Conservation (phyloP, 768 basidiomycete genomes). For the Paxillus rubicundulus region DNA sequence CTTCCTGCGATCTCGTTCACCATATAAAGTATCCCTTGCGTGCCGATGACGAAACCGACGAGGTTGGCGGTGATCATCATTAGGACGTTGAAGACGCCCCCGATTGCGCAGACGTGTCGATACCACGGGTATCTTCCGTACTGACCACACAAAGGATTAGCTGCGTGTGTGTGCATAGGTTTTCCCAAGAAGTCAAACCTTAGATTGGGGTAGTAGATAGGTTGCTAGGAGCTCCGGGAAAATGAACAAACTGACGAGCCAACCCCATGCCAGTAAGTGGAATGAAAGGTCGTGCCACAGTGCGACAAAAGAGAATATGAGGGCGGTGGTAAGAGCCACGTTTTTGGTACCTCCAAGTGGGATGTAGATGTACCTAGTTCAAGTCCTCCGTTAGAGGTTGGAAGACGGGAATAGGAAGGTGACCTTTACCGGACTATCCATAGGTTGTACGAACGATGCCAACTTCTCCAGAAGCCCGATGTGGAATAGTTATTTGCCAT, state of each 20-base stretch:
- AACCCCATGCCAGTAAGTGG: slow-evolving; percentile 89
- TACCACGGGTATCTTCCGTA: slow-evolving; percentile 74
- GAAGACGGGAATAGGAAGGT: slow-evolving; percentile 5
- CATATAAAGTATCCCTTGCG: slow-evolving; percentile 75
- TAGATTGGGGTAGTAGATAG: slow-evolving; percentile 56
- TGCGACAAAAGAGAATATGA: slow-evolving; percentile 95
- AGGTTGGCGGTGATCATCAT: slow-evolving; percentile 93
- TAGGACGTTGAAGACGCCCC: slow-evolving; percentile 79
- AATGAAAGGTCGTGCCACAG: slow-evolving; percentile 96
- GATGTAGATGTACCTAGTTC: slow-evolving; percentile 86
- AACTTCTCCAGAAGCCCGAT: slow-evolving; percentile 91
- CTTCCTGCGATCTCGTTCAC: slow-evolving; percentile 58
- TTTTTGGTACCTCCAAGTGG: slow-evolving; percentile 77
- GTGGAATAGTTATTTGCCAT: slow-evolving; percentile 97
- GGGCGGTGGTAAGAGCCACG: slow-evolving; percentile 57
- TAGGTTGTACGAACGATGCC: slow-evolving; percentile 96
- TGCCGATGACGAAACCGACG: slow-evolving; percentile 90
- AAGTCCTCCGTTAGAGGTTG: slow-evolving; percentile 1
- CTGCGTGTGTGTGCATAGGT: background rate
- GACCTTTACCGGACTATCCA: slow-evolving; percentile 78
- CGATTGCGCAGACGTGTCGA: slow-evolving; percentile 78
- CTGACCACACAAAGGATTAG: slow-evolving; percentile 37
- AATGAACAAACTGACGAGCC: slow-evolving; percentile 90
- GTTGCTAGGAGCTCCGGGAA: slow-evolving; percentile 75
- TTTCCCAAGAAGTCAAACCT: slow-evolving; percentile 41